phyloP scores from a whole-genome alignment of 2,329 filamentous ascomycete genomes.

The Sarocladium kiliense region DNA sequence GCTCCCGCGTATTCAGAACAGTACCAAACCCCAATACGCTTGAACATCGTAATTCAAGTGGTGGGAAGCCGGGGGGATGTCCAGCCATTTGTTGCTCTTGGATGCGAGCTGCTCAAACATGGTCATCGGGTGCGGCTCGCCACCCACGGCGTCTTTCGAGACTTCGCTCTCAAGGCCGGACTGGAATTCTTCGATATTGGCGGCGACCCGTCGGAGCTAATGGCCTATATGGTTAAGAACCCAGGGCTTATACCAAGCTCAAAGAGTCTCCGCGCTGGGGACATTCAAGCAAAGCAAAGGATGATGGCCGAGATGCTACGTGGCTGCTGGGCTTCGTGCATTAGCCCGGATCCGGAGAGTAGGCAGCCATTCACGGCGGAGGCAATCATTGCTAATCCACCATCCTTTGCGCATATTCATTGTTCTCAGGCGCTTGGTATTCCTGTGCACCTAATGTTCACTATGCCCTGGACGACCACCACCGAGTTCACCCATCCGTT shows the following conservation, averaged over 20 bases:
- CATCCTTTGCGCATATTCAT: conserved; percentile 43
- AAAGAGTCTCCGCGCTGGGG: conserved; percentile 20
- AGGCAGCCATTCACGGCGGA: conserved; percentile 39
- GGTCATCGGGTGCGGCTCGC: conserved; percentile 70
- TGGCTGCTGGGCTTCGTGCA: conserved; percentile 16
- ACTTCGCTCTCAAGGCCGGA: conserved; percentile 40
- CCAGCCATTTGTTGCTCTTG: conserved; percentile 71
- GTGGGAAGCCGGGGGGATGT: conserved; percentile 76
- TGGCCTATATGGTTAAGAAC: conserved; percentile 25
- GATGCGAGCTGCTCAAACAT: conserved; percentile 62
- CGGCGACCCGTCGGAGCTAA: conserved; percentile 42
- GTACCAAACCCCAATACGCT: conserved; percentile 13
- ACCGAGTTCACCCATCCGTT: conserved; percentile 68
- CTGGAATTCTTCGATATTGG: conserved; percentile 52
- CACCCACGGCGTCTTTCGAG: conserved; percentile 51
- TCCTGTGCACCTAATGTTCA: conserved; percentile 43
- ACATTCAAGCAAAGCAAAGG: conserved; percentile 20
- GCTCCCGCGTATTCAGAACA: neutral
- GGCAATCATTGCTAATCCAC: conserved; percentile 46
- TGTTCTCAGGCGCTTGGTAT: conserved; percentile 39
- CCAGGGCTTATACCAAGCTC: conserved; percentile 21
- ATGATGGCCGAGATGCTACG: conserved; percentile 20
- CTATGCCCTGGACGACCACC: conserved; percentile 72
- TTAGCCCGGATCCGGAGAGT: conserved; percentile 10
- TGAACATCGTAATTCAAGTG: conserved; percentile 77